phyloP scores from a whole-genome alignment of 2,329 filamentous ascomycete species.

The Trichoderma sp. region DNA sequence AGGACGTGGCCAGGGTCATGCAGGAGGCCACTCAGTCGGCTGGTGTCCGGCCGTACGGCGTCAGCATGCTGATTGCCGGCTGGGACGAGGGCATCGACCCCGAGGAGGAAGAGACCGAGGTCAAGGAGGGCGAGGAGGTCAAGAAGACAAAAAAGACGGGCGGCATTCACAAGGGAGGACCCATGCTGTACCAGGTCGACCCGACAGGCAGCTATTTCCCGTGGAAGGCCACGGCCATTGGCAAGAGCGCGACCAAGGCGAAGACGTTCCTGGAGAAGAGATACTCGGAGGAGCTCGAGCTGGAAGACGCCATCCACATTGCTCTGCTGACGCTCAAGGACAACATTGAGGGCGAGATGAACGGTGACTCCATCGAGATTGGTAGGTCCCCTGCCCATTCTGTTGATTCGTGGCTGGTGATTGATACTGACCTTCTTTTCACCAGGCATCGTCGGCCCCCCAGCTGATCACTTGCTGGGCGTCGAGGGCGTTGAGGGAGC shows the following conservation, averaged over 20 bases:
- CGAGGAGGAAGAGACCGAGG: conserved; percentile 66
- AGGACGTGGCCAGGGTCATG: conserved; percentile 97
- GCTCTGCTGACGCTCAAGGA: conserved; percentile 96
- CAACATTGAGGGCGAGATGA: conserved; percentile 99
- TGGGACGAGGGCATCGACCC: conserved; percentile 98
- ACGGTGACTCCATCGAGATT: conserved; percentile 97
- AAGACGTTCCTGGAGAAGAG: conserved; percentile 99
- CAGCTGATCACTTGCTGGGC: conserved; percentile 88
- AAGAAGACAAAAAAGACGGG: conserved; percentile 84
- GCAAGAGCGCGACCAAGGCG: conserved; percentile 95
- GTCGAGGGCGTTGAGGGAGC: conserved; percentile 87
- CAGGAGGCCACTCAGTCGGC: conserved; percentile 98
- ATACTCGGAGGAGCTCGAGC: conserved; percentile 94
- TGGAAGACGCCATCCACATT: conserved; percentile 98
- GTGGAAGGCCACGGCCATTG: conserved; percentile 99
- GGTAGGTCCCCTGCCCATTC: conserved; percentile 56
- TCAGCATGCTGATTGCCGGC: conserved; percentile 90
- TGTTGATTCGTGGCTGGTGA: not conserved
- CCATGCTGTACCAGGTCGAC: conserved; percentile 97
- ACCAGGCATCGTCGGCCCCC: conserved; percentile 88
- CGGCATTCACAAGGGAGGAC: conserved; percentile 91
- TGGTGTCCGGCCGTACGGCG: conserved; percentile 94
- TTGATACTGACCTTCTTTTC: conserved; percentile 35
- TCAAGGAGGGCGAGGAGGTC: conserved; percentile 68
- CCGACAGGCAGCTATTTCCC: conserved; percentile 99